phyloP scores from a whole-genome alignment of 1,284 basidiomycete genomes.

The Lentinula novae-zelandiae region DNA sequence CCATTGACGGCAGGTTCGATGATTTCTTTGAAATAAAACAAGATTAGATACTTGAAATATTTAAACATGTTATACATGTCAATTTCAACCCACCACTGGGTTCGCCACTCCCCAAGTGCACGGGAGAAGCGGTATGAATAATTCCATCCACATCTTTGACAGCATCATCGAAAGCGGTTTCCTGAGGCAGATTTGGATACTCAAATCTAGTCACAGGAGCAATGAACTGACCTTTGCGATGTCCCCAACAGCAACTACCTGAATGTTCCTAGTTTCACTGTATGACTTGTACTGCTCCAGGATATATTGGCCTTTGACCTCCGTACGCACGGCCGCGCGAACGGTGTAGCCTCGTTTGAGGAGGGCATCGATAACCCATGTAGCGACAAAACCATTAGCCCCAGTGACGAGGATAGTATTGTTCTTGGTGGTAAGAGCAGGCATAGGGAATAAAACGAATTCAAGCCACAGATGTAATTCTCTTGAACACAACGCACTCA shows the following conservation, averaged over 20 bases:
- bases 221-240: slow-evolving; percentile 39
- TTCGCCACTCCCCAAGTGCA: slow-evolving; percentile 16
- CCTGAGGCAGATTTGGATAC: slow-evolving; percentile 8
- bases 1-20: slow-evolving; percentile 64
- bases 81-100: slow-evolving; percentile 10
- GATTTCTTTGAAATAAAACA: slow-evolving; percentile 31
- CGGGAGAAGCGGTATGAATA: slow-evolving; percentile 25
- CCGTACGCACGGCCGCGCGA: slow-evolving; percentile 44
- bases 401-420: slow-evolving; percentile 32
- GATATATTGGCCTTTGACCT: slow-evolving; percentile 42
- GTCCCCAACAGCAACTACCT: slow-evolving; percentile 43
- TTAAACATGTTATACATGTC: neutral
- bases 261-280: slow-evolving; percentile 25
- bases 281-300: slow-evolving; percentile 37
- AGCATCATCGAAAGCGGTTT: slow-evolving; percentile 29
- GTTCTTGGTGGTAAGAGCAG: neutral
- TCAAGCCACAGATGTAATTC: neutral
- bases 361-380: slow-evolving; percentile 30
- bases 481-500: neutral
- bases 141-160: slow-evolving; percentile 28
- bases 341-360: slow-evolving; percentile 37
- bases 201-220: neutral
- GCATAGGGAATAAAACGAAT: neutral
- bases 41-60: neutral
- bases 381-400: slow-evolving; percentile 33